A percentile compares a stretch with the other conserved stretches of the same genome.
These are phyloP conservation scores for Mycena albidolilacea DNA, from an alignment of 768 basidiomycete genomes.

Conservation along the genomic window DNA sequence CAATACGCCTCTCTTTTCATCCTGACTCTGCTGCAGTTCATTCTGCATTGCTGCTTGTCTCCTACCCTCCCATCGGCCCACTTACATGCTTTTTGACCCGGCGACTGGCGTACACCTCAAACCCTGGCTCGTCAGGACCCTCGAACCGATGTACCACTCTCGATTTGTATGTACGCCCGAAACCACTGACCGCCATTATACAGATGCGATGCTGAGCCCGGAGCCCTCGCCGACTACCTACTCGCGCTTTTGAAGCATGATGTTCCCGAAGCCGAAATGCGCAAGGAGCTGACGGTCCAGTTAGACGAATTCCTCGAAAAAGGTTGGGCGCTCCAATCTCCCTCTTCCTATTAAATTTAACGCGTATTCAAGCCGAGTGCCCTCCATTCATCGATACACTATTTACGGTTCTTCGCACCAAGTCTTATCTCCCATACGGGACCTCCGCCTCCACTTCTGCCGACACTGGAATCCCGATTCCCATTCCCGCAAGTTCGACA, in stretches of 20 bases:
- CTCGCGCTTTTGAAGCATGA: slow-evolving; percentile 94
- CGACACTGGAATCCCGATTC: slow-evolving; percentile 86
- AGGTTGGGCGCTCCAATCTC: slow-evolving; percentile 61
- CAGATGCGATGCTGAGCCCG: slow-evolving; percentile 97
- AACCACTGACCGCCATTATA: slow-evolving; percentile 43
- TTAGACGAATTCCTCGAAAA: slow-evolving; percentile 95
- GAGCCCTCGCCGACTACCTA: slow-evolving; percentile 94
- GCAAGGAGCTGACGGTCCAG: slow-evolving; percentile 81
- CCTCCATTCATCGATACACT: slow-evolving; percentile 86
- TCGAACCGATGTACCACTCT: slow-evolving; percentile 87
- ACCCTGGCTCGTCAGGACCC: slow-evolving; percentile 89
- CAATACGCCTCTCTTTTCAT: slow-evolving; percentile 15
- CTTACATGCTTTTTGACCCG: slow-evolving; percentile 76
- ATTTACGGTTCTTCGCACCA: slow-evolving; percentile 87
- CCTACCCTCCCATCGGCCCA: slow-evolving; percentile 14
- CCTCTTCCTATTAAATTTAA: slow-evolving; percentile 30
- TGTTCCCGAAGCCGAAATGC: slow-evolving; percentile 85
- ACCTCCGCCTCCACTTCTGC: slow-evolving; percentile 56
- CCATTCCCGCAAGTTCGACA: slow-evolving; percentile 59
- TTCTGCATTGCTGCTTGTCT: slow-evolving; percentile 10
- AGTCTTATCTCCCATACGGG: slow-evolving; percentile 87
- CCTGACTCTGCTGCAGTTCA: not conserved
- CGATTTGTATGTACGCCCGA: slow-evolving; percentile 14
- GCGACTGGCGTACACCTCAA: slow-evolving; percentile 78
- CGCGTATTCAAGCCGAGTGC: slow-evolving; percentile 64